Evolutionary conservation across 768 basidiomycete species (phyloP).

Genomic region (Trametopsis cervina): DNA sequence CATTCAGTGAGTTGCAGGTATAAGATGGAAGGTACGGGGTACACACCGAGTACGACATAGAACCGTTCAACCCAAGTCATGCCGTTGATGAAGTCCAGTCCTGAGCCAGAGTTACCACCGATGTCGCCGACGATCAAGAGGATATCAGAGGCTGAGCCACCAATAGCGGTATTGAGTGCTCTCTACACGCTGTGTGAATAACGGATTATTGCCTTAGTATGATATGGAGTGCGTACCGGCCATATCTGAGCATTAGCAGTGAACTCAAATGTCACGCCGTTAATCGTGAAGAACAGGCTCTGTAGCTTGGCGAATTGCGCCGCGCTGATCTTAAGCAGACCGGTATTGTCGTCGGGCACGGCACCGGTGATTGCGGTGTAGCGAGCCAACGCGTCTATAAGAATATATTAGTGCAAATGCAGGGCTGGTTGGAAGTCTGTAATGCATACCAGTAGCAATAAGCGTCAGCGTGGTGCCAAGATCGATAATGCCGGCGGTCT

Average conservation of each 20-base stretch:
- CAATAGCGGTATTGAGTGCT: conserved; percentile 10
- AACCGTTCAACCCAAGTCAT: conserved; percentile 13
- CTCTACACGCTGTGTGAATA: background rate
- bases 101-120: conserved; percentile 7
- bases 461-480: conserved; percentile 49
- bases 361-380: conserved; percentile 29
- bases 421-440: too few relatives aligned
- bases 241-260: conserved; percentile 28
- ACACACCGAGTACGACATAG: conserved; percentile 10
- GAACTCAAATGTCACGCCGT: conserved; percentile 20
- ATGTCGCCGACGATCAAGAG: conserved; percentile 11
- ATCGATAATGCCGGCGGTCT: conserved; percentile 43
- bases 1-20: background rate
- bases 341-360: conserved; percentile 23
- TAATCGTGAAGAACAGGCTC: conserved; percentile 27
- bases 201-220: background rate
- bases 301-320: conserved; percentile 24
- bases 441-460: conserved; percentile 38
- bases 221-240: conserved; percentile 16
- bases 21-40: background rate
- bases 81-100: conserved; percentile 12
- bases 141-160: conserved; percentile 5
- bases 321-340: conserved; percentile 24
- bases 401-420: too few relatives aligned
- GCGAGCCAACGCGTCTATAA: conserved; percentile 23